Evolutionary conservation across 352 stramenopile genomes (phyloP).

Genomic region (Phytopythium delawarense): DNA sequence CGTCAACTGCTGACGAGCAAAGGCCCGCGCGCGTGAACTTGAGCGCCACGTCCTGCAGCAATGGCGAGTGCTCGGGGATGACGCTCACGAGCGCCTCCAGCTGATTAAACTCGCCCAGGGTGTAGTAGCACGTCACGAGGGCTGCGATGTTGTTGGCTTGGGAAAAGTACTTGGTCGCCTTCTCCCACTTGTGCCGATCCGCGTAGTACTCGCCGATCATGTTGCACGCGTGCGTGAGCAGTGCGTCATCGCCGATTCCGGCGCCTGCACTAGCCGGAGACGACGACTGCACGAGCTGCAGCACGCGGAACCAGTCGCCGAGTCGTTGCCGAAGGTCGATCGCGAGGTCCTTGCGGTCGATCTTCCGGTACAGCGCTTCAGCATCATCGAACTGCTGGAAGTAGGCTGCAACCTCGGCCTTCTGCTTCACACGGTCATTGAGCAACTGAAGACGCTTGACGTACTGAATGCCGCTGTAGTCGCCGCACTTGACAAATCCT

Average conservation of each 20-base stretch:
- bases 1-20: conserved; percentile 75
- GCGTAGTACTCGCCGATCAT: conserved; percentile 92
- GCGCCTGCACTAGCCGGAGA: neutral
- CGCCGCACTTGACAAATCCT: conserved; percentile 88
- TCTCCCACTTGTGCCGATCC: conserved; percentile 90
- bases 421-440: conserved; percentile 89
- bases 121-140: conserved; percentile 89
- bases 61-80: conserved; percentile 72
- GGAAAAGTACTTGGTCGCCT: conserved; percentile 90
- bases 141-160: conserved; percentile 75
- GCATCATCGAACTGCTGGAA: conserved; percentile 92
- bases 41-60: conserved; percentile 81
- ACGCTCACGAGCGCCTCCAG: conserved; percentile 83
- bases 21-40: conserved; percentile 89
- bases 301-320: conserved; percentile 91
- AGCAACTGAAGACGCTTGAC: conserved; percentile 87
- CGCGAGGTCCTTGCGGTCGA: conserved; percentile 92
- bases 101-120: conserved; percentile 84
- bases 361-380: conserved; percentile 90
- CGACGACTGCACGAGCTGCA: conserved; percentile 70
- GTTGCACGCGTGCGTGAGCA: conserved; percentile 80
- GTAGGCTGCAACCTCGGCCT: conserved; percentile 87
- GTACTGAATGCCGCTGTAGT: conserved; percentile 93
- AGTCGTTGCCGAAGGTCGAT: conserved; percentile 88
- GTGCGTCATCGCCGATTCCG: conserved; percentile 72